phyloP scores from a whole-genome alignment of 495 filamentous ascomycete species.

The Trichoderma virens region DNA sequence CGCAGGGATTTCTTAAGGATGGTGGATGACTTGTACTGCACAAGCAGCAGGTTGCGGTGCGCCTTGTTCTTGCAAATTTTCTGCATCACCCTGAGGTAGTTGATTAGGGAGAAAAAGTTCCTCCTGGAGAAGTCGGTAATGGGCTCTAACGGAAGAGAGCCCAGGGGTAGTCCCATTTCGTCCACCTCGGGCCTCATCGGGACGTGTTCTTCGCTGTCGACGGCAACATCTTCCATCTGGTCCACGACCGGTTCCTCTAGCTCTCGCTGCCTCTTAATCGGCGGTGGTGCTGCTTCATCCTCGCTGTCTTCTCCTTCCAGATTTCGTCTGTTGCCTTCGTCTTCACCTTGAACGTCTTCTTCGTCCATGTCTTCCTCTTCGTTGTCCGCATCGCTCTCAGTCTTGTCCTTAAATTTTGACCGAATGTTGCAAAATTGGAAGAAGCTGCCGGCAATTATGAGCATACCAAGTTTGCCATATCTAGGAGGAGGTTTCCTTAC shows the following conservation, averaged over 20 bases:
- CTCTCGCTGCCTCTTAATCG: slow-evolving; percentile 55
- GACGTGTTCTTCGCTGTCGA: slow-evolving; percentile 18
- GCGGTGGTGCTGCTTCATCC: slow-evolving; percentile 79
- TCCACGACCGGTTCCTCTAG: slow-evolving; percentile 11
- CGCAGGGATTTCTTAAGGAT: slow-evolving; percentile 81
- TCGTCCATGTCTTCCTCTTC: slow-evolving; percentile 22
- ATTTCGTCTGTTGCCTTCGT: slow-evolving; percentile 23
- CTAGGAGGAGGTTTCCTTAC: slow-evolving; percentile 38
- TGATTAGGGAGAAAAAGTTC: slow-evolving; percentile 90
- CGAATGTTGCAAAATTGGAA: slow-evolving; percentile 73
- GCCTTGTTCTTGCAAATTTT: slow-evolving; percentile 93
- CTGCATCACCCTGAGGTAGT: slow-evolving; percentile 89
- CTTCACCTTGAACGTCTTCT: slow-evolving; percentile 19
- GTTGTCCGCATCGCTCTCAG: slow-evolving; percentile 22
- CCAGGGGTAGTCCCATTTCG: slow-evolving; percentile 72
- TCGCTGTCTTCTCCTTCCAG: slow-evolving; percentile 32
- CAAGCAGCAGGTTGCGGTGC: slow-evolving; percentile 84
- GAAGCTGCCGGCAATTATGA: slow-evolving; percentile 51
- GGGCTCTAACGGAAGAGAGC: slow-evolving; percentile 58
- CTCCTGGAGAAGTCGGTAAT: slow-evolving; percentile 88
- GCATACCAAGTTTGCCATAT: too few relatives aligned
- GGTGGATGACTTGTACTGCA: slow-evolving; percentile 86
- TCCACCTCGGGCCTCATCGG: slow-evolving; percentile 68
- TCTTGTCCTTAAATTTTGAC: slow-evolving; percentile 15
- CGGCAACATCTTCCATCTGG: slow-evolving; percentile 22